Evolutionary conservation across 2,329 filamentous ascomycete species (phyloP), one percentile per base, ranked within the genome.

Genomic region (Venturia asperata): DNA sequence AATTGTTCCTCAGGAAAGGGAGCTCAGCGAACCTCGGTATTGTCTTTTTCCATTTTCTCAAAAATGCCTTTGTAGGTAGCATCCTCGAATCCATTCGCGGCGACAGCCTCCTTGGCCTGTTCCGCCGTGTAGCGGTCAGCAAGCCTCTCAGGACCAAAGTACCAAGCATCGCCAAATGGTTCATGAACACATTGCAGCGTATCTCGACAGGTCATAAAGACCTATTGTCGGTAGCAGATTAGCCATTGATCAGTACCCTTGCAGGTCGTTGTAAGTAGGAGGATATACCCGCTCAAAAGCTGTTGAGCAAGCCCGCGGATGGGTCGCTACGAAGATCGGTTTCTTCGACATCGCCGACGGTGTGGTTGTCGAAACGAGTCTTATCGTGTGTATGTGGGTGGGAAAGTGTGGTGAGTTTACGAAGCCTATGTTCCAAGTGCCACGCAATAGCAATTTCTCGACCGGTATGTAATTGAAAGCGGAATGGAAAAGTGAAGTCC

Each of bases 131-230:
- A 99, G 71, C 94, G 86, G 63, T 84, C 80, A 72, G 89, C 87
- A 70, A 97, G 82, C 70, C 91, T 85, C 79, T 99, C 94, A 7
- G 93, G 92, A 63, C 94, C 93, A 74, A 89, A 97, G 80, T 97
- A 97, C 75, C 93, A 97, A 67, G 92, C 90, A 78, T 97, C 94
- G 64, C 93, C 93, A 77, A 97, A 97, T 5, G 94, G 94, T 79
- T 99, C 94, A 76, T 97, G 94, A 71, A 94, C 82, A 74, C 91
- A 96, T 71, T 88, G 82, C 67, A 97, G 83, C 64, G 83, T 87
- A 73, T 96, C 88, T 70, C 85, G 85, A 70, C 91, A 89, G 71
- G 92, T 96, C 93, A 97, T 97, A 77, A 99, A 97, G 69, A 97
- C 92, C 74, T 76, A 63, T 47, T 58, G 63, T 55, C 63, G 52